phyloP scores from a whole-genome alignment of 2,329 filamentous ascomycete species.

The Scopulariopsis brevicaulis region DNA sequence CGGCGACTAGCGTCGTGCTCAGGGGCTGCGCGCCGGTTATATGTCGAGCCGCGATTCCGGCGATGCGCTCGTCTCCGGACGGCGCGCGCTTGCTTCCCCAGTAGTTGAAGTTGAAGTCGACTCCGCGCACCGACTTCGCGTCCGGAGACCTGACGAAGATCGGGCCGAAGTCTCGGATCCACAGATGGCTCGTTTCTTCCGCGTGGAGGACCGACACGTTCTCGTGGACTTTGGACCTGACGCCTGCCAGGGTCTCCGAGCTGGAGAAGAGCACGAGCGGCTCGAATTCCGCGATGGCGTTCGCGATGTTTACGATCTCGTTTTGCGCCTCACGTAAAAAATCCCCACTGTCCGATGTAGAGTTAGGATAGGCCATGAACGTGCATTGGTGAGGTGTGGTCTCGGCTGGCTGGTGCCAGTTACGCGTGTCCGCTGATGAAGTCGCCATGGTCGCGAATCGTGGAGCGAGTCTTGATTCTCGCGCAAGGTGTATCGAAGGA shows the following conservation, averaged over 20 bases:
- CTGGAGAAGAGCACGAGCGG: background rate
- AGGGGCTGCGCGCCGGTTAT: constrained; percentile 1
- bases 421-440: too few species aligned
- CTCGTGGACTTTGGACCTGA: background rate
- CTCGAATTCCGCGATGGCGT: background rate
- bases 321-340: too few species aligned
- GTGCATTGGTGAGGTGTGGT: too few species aligned
- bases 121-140: constrained; percentile 5
- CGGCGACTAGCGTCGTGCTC: constrained; percentile 7
- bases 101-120: constrained; percentile 16
- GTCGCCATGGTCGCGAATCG: too few species aligned
- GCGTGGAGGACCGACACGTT: background rate
- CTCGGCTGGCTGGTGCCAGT: too few species aligned
- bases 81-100: constrained; percentile 14
- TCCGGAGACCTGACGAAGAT: constrained; percentile 9
- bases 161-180: constrained; percentile 17
- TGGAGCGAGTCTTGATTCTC: too few species aligned
- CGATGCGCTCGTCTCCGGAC: constrained; percentile 8
- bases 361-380: too few species aligned
- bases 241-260: background rate
- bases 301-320: background rate
- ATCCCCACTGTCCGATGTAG: too few species aligned
- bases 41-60: background rate
- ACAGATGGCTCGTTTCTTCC: constrained; percentile 10
- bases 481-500: too few species aligned